phyloP scores from a whole-genome alignment of 2,329 filamentous ascomycete species.

The Trichophyton simii region DNA sequence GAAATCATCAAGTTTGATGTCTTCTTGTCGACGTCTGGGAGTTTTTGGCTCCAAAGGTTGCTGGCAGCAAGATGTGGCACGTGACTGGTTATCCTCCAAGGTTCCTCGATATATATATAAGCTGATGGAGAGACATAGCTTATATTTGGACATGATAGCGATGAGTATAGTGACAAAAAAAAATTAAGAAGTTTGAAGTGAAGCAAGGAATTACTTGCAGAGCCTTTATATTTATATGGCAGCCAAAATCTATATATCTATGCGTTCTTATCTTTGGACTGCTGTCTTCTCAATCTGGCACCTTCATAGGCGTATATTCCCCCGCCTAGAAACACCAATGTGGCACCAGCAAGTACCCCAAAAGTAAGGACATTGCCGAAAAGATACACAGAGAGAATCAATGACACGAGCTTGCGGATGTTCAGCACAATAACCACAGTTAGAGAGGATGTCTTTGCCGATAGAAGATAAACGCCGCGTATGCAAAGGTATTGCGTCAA shows the following conservation, averaged over 20 bases:
- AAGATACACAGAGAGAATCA: conserved; percentile 81
- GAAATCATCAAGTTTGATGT: no score
- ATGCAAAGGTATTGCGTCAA: conserved; percentile 92
- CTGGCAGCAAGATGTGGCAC: no score
- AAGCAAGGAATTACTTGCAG: no score
- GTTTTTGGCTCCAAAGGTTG: no score
- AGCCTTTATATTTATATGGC: no score
- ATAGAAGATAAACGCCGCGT: conserved; percentile 86
- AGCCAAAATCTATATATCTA: neutral
- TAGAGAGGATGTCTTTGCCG: conserved; percentile 73
- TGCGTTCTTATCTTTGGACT: conserved; percentile 3
- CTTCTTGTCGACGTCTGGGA: no score
- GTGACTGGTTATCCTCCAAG: no score
- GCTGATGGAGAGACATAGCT: no score
- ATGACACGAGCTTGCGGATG: conserved; percentile 82
- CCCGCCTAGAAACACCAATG: conserved; percentile 81
- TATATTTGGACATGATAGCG: no score
- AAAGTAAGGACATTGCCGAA: conserved; percentile 74
- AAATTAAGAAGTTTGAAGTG: no score
- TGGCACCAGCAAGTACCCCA: conserved; percentile 68
- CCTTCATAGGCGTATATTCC: conserved; percentile 74
- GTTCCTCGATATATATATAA: no score
- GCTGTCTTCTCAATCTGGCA: conserved; percentile 22
- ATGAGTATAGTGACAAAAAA: no score
- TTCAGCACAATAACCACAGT: conserved; percentile 96